Percentiles rank a stretch among this genome's conserved stretches.
phyloP scores from a whole-genome alignment of 805 yeast species.

The Yamadazyma laniorum region DNA sequence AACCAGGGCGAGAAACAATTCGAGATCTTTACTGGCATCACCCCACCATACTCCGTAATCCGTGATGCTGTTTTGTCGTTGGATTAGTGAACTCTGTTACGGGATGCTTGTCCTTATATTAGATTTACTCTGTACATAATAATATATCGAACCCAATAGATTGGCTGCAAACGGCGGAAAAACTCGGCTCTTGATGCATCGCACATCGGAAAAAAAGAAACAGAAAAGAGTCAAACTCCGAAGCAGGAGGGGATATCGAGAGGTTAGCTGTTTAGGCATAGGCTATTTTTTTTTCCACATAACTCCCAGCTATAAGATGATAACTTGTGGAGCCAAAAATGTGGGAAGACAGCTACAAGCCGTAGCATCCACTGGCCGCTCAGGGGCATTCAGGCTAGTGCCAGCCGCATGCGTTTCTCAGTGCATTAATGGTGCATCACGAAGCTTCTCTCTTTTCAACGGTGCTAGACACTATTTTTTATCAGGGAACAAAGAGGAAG shows the following conservation, averaged over 20 bases:
- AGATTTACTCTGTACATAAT: too few species aligned
- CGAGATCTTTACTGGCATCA: slow-evolving; percentile 65
- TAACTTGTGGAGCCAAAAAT: too few species aligned
- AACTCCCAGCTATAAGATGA: too few species aligned
- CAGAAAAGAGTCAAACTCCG: slow-evolving; percentile 2
- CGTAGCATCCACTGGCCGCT: too few species aligned
- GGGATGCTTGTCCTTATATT: too few species aligned
- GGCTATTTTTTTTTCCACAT: too few species aligned
- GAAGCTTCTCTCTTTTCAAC: slow-evolving; percentile 1
- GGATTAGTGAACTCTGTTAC: too few species aligned
- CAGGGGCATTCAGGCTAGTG: too few species aligned
- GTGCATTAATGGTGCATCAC: not conserved
- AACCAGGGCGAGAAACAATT: slow-evolving; percentile 93
- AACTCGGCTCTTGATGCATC: slow-evolving; percentile 2
- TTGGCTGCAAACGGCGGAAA: slow-evolving; percentile 3
- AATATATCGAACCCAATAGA: too few species aligned
- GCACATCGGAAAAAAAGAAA: slow-evolving; percentile 2
- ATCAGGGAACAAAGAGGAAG: slow-evolving; percentile 16
- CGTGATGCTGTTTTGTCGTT: slow-evolving; percentile 52
- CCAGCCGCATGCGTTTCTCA: not conserved
- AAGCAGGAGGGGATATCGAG: slow-evolving; percentile 2
- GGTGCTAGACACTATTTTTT: slow-evolving; percentile 9
- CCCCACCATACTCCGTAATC: slow-evolving; percentile 61
- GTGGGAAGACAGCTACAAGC: too few species aligned
- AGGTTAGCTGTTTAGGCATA: too few species aligned